phyloP scores from a whole-genome alignment of 169 alveolate species.

The Miamiensis avidus region DNA sequence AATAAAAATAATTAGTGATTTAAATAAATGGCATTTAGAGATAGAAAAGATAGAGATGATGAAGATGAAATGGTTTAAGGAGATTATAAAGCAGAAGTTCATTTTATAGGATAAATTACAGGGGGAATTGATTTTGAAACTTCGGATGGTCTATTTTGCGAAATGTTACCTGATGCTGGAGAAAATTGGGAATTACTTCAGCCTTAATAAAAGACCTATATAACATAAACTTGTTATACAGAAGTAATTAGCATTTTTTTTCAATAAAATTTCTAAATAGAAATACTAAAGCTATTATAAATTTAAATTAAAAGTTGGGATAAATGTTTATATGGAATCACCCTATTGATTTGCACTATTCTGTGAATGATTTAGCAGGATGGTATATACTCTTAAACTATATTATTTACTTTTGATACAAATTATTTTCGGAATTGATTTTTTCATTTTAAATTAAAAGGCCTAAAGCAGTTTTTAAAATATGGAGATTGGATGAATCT shows the following conservation, averaged over 20 bases:
- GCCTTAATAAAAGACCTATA: constrained; percentile 32
- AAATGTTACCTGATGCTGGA: constrained; percentile 52
- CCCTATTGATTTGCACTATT: constrained; percentile 56
- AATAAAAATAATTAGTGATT: background rate
- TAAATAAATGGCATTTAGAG: too few relatives aligned
- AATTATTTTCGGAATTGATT: too few relatives aligned
- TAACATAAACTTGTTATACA: constrained; percentile 48
- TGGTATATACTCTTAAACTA: constrained; percentile 13
- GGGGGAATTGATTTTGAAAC: constrained; percentile 51
- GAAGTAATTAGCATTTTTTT: constrained; percentile 7
- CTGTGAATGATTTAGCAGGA: constrained; percentile 36
- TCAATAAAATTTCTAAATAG: too few relatives aligned
- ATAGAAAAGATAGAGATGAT: background rate
- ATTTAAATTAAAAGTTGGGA: constrained; percentile 8
- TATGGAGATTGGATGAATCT: constrained; percentile 59
- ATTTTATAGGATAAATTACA: constrained; percentile 49
- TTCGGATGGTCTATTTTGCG: constrained; percentile 54
- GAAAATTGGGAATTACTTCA: constrained; percentile 42
- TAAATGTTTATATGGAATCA: constrained; percentile 43
- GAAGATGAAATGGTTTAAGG: constrained; percentile 47
- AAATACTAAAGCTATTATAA: background rate
- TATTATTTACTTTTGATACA: too few relatives aligned
- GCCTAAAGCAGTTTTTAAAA: constrained; percentile 44
- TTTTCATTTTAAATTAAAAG: background rate
- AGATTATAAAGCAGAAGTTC: constrained; percentile 52